Conservation (phyloP, 2,329 filamentous ascomycete genomes). For the Pseudogymnoascus sp. region DNA sequence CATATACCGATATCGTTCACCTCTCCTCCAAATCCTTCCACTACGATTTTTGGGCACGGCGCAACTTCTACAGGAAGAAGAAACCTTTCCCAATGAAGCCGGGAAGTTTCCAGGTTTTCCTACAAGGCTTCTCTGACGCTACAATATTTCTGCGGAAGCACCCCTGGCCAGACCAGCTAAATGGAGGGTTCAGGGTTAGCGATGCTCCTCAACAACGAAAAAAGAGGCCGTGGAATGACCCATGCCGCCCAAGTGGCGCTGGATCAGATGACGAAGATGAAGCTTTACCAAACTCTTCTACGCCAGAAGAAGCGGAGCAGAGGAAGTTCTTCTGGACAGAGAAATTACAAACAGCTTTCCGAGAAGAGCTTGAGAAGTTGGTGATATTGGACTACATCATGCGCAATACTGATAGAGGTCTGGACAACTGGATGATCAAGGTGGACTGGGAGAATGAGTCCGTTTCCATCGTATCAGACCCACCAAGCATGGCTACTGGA, state of each 20-base stretch:
- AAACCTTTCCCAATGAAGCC: constrained; percentile 82
- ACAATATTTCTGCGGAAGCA: constrained; percentile 92
- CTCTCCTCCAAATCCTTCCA: constrained; percentile 95
- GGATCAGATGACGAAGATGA: constrained; percentile 54
- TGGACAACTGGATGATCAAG: constrained; percentile 99
- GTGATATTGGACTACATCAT: constrained; percentile 98
- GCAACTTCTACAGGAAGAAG: constrained; percentile 78
- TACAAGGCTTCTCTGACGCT: constrained; percentile 95
- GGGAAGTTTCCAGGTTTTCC: constrained; percentile 94
- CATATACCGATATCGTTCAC: constrained; percentile 91
- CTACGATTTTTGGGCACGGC: constrained; percentile 94
- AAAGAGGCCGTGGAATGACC: constrained; percentile 70
- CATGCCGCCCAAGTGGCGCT: constrained; percentile 57
- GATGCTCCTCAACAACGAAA: constrained; percentile 59
- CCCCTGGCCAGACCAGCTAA: constrained; percentile 84
- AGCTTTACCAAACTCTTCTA: constrained; percentile 31
- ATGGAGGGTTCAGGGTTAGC: constrained; percentile 56
- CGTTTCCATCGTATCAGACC: constrained; percentile 80
- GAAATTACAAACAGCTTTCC: constrained; percentile 76
- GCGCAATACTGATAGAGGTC: constrained; percentile 91
- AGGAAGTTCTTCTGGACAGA: constrained; percentile 75
- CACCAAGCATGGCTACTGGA: constrained; percentile 46
- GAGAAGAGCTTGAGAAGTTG: constrained; percentile 91
- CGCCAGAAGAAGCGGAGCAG: constrained; percentile 17
- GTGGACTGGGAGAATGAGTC: constrained; percentile 78